Base-by-base conservation (phyloP, 352 stramenopile species). In the Halophytophthora polymorphica region DNA sequence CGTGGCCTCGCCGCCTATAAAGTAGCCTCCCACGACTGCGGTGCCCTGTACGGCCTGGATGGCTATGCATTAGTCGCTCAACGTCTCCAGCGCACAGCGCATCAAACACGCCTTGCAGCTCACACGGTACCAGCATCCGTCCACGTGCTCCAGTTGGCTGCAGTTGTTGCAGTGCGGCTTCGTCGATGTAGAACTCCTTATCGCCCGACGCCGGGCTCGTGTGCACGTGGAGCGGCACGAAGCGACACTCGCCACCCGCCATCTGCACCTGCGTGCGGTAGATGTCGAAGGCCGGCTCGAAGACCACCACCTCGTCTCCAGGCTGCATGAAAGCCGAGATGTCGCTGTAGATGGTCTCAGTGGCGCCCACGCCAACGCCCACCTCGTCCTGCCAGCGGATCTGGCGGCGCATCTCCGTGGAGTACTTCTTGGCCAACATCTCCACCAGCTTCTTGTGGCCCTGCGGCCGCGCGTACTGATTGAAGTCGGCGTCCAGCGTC, bases 211-310 rank as follows among this genome's bases (percentile, higher is more conserved):
- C 45, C 3, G 57, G 42, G 1, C 43, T 66, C 3, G 37, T 62
- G 34, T 60, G 66, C 25, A 88, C 72, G 14, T 83, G 71, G 6
- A 98, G 67, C 31, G 90, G 88, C 23, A 98, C 87, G 59, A 80
- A 97, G 56, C 56, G 66, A 50, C 73, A 92, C 58, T 82, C 82
- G 29, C 81, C 81, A 49, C 72, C 78, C 23, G 86, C 81, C 86
- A 94, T 94, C 59, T 91, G 77, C 44, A 93, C 81, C 53, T 91
- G 82, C 14, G 86, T 74, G 17, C 93, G 66, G 76, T 99, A 99
- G 31, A 98, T 88, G 61, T 99, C 96, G 56, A 99, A 99, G 43
- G 96, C 97, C 6, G 96, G 96, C 63, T 99, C 96, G 43, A 99
- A 92, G 17, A 99, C 65, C 40, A 99, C 79, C 12, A 98, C 96